These are phyloP conservation scores for Xylariaceae sp. DNA, from an alignment of 2,329 filamentous ascomycete species.

Conservation along the genomic window DNA sequence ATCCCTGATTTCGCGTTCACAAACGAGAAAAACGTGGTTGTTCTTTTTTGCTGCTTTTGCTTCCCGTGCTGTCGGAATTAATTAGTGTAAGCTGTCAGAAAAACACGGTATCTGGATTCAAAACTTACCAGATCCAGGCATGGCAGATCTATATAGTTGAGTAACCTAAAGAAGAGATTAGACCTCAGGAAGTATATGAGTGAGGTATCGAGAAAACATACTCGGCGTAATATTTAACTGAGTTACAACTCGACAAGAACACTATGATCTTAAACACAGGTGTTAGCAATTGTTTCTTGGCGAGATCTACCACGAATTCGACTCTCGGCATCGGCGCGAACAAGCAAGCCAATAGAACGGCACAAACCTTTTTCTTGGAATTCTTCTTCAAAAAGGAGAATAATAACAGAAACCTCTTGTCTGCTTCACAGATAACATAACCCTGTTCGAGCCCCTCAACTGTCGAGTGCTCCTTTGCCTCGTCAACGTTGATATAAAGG, in stretches of 20 bases:
- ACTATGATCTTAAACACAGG: conserved; percentile 68
- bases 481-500: conserved; percentile 94
- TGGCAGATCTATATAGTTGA: conserved; percentile 90
- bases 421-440: conserved; percentile 88
- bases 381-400: conserved; percentile 39
- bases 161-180: conserved; percentile 40
- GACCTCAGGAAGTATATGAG: not conserved
- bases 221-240: conserved; percentile 92
- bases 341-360: not conserved
- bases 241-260: conserved; percentile 89
- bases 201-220: conserved; percentile 25
- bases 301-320: not conserved
- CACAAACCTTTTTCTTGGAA: conserved; percentile 20
- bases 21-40: conserved; percentile 98
- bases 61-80: conserved; percentile 61
- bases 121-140: conserved; percentile 50
- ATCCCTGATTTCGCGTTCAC: conserved; percentile 76
- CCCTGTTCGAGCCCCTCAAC: conserved; percentile 94
- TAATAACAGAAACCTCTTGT: conserved; percentile 88
- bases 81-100: not conserved
- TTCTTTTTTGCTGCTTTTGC: conserved; percentile 98
- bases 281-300: conserved; percentile 36
- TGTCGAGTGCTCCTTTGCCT: conserved; percentile 82
- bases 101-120: not conserved
- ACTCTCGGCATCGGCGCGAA: not conserved